These are phyloP conservation scores for Diaporthe amygdali DNA, from an alignment of 2,329 filamentous ascomycete species.

Conservation along the genomic window DNA sequence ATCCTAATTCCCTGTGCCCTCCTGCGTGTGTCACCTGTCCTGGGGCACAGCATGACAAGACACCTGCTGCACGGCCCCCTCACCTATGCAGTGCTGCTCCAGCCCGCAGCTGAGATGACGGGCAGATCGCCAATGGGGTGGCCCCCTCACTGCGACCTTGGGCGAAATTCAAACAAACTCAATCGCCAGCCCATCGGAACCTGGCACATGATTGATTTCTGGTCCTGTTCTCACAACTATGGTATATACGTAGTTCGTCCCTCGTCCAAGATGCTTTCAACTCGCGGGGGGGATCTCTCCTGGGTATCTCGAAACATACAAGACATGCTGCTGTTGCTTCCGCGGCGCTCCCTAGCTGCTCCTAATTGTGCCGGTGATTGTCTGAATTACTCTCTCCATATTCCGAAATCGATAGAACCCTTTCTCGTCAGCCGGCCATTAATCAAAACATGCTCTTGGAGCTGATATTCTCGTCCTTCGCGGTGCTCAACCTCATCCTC, in stretches of 20 bases:
- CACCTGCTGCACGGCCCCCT: background rate
- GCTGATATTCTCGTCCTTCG: conserved; percentile 13
- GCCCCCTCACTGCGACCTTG: background rate
- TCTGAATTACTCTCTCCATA: background rate
- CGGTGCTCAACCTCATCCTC: conserved; percentile 10
- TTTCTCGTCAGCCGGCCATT: background rate
- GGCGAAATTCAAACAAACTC: conserved; percentile 14
- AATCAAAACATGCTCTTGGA: background rate
- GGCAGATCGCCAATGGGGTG: background rate
- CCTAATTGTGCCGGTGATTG: background rate
- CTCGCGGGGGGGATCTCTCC: background rate
- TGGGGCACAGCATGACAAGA: background rate
- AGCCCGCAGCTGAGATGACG: background rate
- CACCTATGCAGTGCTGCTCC: background rate
- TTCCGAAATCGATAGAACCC: background rate
- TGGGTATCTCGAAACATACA: conserved; percentile 9
- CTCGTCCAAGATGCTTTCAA: background rate
- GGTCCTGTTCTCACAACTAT: background rate
- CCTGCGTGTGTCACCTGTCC: background rate
- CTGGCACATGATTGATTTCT: background rate
- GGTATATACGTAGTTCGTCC: background rate
- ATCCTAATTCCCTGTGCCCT: background rate
- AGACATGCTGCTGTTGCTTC: background rate
- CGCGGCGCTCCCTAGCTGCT: background rate
- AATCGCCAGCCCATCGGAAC: conserved; percentile 12